Conservation (phyloP, 305 asterid genomes). For the Andrographis paniculata region DNA sequence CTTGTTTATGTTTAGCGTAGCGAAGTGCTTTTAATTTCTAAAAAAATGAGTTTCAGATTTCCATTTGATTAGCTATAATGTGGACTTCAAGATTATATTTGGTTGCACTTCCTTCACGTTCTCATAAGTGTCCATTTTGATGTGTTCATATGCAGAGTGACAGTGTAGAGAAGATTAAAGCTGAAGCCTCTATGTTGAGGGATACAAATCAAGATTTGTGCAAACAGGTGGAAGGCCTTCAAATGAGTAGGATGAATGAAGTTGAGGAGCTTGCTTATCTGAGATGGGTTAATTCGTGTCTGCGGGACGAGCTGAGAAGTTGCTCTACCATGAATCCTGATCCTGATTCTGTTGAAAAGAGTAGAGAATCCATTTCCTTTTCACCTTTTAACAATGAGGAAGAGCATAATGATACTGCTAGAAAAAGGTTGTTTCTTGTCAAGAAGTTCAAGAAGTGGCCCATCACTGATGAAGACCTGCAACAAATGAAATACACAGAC, state of each 20-base stretch:
- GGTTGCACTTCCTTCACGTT: too few species aligned
- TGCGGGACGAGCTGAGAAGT: constrained; percentile 59
- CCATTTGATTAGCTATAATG: too few species aligned
- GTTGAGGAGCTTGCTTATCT: constrained; percentile 92
- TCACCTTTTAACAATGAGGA: constrained; percentile 42
- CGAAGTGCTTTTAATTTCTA: too few species aligned
- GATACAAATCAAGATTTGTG: constrained; percentile 68
- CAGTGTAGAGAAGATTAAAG: constrained; percentile 51
- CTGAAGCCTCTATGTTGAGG: constrained; percentile 68
- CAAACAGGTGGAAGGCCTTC: constrained; percentile 95
- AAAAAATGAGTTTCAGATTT: background rate
- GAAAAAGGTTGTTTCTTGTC: constrained; percentile 44
- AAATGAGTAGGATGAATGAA: constrained; percentile 76
- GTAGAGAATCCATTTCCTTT: constrained; percentile 49
- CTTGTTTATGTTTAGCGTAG: too few species aligned
- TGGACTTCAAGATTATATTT: too few species aligned
- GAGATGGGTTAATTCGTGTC: constrained; percentile 87
- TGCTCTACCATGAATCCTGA: constrained; percentile 30
- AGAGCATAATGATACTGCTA: constrained; percentile 38
- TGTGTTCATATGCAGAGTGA: constrained; percentile 38
- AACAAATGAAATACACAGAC: constrained; percentile 31
- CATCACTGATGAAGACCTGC: constrained; percentile 62
- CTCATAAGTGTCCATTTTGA: too few species aligned
- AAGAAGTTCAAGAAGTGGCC: constrained; percentile 87
- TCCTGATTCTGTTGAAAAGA: constrained; percentile 35